Conservation (phyloP, 2,329 filamentous ascomycete genomes). For the Pseudogymnoascus sp. region DNA sequence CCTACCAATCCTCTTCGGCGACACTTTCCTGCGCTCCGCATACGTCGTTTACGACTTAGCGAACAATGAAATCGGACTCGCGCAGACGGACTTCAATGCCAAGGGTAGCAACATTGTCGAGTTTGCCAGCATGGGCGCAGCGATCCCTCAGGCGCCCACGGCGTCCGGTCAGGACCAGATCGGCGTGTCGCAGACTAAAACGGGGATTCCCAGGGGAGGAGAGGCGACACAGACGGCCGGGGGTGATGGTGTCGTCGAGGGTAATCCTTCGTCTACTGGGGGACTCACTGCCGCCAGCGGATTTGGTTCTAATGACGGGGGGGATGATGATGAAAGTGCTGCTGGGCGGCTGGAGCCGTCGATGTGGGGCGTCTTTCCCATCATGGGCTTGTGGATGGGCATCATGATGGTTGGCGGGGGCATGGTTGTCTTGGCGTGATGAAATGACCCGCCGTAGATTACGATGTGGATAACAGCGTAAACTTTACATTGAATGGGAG, state of each 20-base stretch:
- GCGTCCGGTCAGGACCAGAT: conserved; percentile 11
- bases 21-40: conserved; percentile 46
- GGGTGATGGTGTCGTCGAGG: background rate
- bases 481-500: background rate
- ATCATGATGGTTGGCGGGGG: conserved; percentile 31
- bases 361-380: background rate
- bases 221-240: background rate
- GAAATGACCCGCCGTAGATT: conserved; percentile 9
- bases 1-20: conserved; percentile 36
- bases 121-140: conserved; percentile 15
- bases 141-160: conserved; percentile 1
- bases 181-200: conserved; percentile 10
- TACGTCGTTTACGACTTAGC: conserved; percentile 48
- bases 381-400: conserved; percentile 28
- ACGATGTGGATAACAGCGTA: conserved; percentile 14
- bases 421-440: conserved; percentile 23
- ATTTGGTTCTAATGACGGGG: background rate
- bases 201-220: conserved; percentile 8
- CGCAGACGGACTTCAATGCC: conserved; percentile 40
- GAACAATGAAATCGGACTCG: conserved; percentile 44
- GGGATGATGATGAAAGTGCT: background rate
- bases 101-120: conserved; percentile 27
- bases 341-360: background rate
- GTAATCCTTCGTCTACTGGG: background rate
- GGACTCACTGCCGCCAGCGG: background rate